phyloP scores from a whole-genome alignment of 306 rosid species.

The Cucumis melo region DNA sequence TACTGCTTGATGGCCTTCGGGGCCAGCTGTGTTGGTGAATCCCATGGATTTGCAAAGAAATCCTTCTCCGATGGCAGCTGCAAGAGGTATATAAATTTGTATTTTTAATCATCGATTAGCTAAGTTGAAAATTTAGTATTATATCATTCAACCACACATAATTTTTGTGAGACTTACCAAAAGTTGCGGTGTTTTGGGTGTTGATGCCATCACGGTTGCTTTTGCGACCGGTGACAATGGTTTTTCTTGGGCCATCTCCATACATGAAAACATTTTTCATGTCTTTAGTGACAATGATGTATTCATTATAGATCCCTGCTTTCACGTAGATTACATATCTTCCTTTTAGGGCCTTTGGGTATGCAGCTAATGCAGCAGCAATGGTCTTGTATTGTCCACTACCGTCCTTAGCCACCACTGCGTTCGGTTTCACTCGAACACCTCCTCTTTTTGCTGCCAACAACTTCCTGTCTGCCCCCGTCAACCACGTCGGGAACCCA shows the following conservation, averaged over 20 bases:
- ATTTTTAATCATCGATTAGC: no score
- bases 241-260: conserved; percentile 55
- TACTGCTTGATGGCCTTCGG: conserved; percentile 59
- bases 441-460: conserved; percentile 3
- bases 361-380: conserved; percentile 26
- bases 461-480: conserved; percentile 36
- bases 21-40: conserved; percentile 57
- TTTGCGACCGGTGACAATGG: conserved; percentile 43
- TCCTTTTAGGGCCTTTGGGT: conserved; percentile 23
- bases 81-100: background rate
- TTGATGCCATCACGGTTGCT: conserved; percentile 10
- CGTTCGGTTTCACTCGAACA: conserved; percentile 11
- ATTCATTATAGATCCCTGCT: conserved; percentile 49
- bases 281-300: conserved; percentile 14
- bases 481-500: conserved; percentile 43
- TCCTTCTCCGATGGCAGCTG: conserved; percentile 23
- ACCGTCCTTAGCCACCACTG: conserved; percentile 60
- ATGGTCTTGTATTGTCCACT: conserved; percentile 39
- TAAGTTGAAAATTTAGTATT: no score
- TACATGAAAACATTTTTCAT: conserved; percentile 28
- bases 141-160: no score
- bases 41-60: conserved; percentile 44
- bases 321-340: conserved; percentile 48
- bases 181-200: conserved; percentile 41
- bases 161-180: conserved; percentile 14